Base-by-base conservation (phyloP, 495 filamentous ascomycete species). In the Penicillium verhagenii region DNA sequence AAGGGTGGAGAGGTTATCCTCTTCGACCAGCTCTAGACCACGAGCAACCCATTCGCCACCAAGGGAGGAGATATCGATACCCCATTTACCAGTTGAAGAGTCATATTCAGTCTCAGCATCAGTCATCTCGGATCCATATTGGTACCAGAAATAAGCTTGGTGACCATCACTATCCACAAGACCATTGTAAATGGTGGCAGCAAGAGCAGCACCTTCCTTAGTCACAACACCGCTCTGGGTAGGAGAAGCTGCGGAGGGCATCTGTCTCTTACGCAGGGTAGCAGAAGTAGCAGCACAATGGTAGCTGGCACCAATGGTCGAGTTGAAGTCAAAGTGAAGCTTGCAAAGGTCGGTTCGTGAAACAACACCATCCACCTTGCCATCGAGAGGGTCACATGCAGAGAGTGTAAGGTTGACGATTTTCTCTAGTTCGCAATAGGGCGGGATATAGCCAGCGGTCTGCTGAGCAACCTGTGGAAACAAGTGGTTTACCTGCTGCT, bases 121-220 rank as follows among this genome's bases (percentile, higher is more conserved):
- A 13, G 48, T 43, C 19, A 69, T 56, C 44, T 61, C 52, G 1
- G 68, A 45, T 4, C 52, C 64, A 35, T 66, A 59, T 18, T 69
- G 66, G 59, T 60, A 71, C 0, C 64, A 71, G 4, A 71, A 58
- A 42, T 71, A 71, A n/a, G 64, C 66, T 1, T 61, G 69, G 20
- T 65, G 52, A 40, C 61, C 65, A 29, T 66, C 47, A 19, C 43
- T 52, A 52, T 66, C 58, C 53, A 68, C 61, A 1, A 68, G 60
- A n/a, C 69, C 66, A 42, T 68, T 50, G 51, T 63, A 59, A 56
- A 72, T 65, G 16, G 62, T 50, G 49, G 66, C 58, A 0, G 66
- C 69, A 31, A 69, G 55, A 10, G 57, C 54, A 10, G 68, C 54
- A 11, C 53, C 66, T 43, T 65, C n/a, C 2, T 59, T 59, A 18